Conservation (phyloP, 2,329 filamentous ascomycete genomes). For the Xylariales sp. region DNA sequence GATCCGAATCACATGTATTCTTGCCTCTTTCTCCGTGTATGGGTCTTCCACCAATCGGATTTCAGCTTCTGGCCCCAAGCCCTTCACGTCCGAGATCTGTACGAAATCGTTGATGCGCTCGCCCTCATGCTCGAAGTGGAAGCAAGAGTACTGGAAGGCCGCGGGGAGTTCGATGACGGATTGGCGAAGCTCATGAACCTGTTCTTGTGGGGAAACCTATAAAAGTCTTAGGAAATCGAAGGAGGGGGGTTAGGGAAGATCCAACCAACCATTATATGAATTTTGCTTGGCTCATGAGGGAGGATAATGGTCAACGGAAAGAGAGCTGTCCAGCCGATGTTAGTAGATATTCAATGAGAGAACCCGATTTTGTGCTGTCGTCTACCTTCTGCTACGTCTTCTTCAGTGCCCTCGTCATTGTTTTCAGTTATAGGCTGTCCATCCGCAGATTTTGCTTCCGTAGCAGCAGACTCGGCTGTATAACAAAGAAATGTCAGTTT, state of each 20-base stretch:
- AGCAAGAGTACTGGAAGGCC: constrained; percentile 98
- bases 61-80: constrained; percentile 79
- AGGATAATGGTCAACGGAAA: constrained; percentile 79
- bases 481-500: constrained; percentile 34
- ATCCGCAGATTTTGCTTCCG: constrained; percentile 43
- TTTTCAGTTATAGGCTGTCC: constrained; percentile 41
- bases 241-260: constrained; percentile 14
- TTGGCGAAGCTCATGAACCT: constrained; percentile 96
- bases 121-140: constrained; percentile 93
- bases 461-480: constrained; percentile 41
- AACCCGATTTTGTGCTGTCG: neutral
- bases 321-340: constrained; percentile 54
- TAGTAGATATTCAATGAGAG: constrained; percentile 11
- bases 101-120: constrained; percentile 95
- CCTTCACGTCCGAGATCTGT: constrained; percentile 88
- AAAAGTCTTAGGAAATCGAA: constrained; percentile 40
- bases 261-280: constrained; percentile 82
- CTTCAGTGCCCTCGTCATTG: constrained; percentile 43
- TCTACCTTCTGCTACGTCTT: constrained; percentile 47
- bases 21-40: constrained; percentile 97
- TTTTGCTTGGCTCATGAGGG: constrained; percentile 81
- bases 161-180: constrained; percentile 93
- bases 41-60: constrained; percentile 89
- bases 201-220: constrained; percentile 90
- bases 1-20: constrained; percentile 91